Evolutionary conservation across 2,329 filamentous ascomycete species (phyloP).

Genomic region (Trichoderma simmonsii): DNA sequence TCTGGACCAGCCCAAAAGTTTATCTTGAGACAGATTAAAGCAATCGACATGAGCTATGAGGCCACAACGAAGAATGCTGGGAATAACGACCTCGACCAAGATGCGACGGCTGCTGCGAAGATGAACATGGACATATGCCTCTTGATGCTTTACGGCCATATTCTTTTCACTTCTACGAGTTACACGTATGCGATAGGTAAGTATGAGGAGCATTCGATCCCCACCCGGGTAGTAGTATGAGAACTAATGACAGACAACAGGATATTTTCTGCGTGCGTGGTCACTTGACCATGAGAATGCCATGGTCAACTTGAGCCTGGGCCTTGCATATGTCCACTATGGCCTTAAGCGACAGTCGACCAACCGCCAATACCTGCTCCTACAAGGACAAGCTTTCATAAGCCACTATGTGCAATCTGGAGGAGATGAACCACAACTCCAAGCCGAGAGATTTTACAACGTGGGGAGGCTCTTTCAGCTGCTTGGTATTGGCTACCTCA

Average conservation of each 20-base stretch:
- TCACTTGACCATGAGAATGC: constrained; percentile 73
- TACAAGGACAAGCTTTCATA: constrained; percentile 81
- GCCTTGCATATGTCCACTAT: constrained; percentile 82
- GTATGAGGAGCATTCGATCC: constrained; percentile 21
- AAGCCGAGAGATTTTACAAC: constrained; percentile 39
- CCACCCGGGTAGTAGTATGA: neutral
- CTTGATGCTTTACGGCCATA: constrained; percentile 85
- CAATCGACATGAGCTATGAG: constrained; percentile 67
- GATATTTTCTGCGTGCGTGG: constrained; percentile 79
- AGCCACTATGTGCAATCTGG: constrained; percentile 36
- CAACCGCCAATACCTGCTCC: constrained; percentile 82
- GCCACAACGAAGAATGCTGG: constrained; percentile 32
- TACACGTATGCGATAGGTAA: constrained; percentile 77
- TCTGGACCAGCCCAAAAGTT: constrained; percentile 85
- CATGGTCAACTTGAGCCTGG: constrained; percentile 76
- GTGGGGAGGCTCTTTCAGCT: constrained; percentile 39
- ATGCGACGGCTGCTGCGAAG: neutral
- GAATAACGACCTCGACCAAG: constrained; percentile 24
- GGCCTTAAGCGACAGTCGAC: constrained; percentile 85
- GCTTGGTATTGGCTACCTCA: constrained; percentile 48
- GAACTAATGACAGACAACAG: constrained; percentile 32
- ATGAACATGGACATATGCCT: constrained; percentile 69
- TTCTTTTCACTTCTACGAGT: constrained; percentile 78
- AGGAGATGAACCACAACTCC: constrained; percentile 12
- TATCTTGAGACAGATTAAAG: constrained; percentile 85